Conservation (phyloP, 2,329 filamentous ascomycete species). For the Fusarium redolens region DNA sequence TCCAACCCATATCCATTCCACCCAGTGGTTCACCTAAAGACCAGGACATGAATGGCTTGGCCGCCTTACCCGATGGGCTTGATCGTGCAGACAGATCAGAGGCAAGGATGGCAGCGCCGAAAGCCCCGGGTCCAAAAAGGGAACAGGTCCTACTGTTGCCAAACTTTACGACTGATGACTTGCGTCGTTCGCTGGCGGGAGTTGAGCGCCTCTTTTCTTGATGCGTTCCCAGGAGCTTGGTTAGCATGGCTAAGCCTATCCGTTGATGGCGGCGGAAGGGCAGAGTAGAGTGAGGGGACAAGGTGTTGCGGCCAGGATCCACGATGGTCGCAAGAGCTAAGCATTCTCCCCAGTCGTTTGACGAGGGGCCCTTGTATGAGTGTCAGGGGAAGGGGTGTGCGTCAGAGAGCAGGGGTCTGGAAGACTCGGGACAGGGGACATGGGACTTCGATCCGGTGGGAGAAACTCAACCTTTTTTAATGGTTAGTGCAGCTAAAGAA, state of each 20-base stretch:
- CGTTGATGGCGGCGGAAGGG: conserved; percentile 49
- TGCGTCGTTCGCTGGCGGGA: conserved; percentile 39
- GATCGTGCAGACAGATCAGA: conserved; percentile 23
- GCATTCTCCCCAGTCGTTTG: conserved; percentile 26
- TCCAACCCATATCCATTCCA: conserved; percentile 41
- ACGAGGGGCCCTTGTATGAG: conserved; percentile 6
- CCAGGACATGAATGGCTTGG: conserved; percentile 31
- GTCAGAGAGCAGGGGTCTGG: conserved; percentile 21
- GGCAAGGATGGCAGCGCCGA: conserved; percentile 20
- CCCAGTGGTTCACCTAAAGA: conserved; percentile 31
- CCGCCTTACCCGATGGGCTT: conserved; percentile 37
- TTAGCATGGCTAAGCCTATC: conserved; percentile 51
- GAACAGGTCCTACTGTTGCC: conserved; percentile 29
- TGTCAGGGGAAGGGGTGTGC: conserved; percentile 32
- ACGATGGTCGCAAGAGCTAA: conserved; percentile 35
- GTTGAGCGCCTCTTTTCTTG: conserved; percentile 43
- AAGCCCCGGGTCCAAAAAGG: conserved; percentile 15
- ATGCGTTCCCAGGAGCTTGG: conserved; percentile 48
- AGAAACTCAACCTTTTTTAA: conserved; percentile 15
- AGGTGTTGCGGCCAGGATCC: conserved; percentile 33
- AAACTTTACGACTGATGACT: conserved; percentile 33
- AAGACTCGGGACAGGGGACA: conserved; percentile 21
- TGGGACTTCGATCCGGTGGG: conserved; percentile 29
- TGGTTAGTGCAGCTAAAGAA: conserved; percentile 4
- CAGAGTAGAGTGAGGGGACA: conserved; percentile 28